These are phyloP conservation scores for Candida verbasci DNA, from an alignment of 805 yeast genomes.

Conservation along the genomic window DNA sequence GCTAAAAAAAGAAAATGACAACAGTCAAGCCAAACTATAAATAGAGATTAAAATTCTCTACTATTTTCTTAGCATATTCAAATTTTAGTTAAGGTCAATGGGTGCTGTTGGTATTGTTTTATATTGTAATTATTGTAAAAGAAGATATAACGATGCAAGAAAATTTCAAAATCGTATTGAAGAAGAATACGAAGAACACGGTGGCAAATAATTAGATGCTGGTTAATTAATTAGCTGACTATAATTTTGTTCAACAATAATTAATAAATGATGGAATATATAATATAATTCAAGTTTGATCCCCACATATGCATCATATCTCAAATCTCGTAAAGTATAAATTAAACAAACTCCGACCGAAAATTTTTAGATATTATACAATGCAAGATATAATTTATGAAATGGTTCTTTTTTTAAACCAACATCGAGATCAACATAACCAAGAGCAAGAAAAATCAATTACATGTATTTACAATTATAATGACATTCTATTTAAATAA, in stretches of 20 bases:
- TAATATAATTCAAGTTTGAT: background rate
- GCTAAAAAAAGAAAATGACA: no score
- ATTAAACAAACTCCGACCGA: background rate
- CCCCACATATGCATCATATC: background rate
- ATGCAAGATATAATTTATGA: background rate
- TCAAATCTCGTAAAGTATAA: background rate
- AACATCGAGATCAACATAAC: background rate
- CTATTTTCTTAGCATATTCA: no score
- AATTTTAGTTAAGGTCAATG: no score
- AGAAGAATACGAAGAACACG: no score
- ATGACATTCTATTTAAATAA: slow-evolving; percentile 39
- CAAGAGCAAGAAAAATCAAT: background rate
- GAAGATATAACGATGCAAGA: background rate
- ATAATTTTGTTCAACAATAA: no score
- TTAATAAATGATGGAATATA: no score
- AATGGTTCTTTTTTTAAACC: background rate
- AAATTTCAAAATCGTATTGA: background rate
- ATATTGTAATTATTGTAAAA: slow-evolving; percentile 1
- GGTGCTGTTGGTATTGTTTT: background rate
- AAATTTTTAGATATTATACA: background rate
- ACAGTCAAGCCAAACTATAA: no score
- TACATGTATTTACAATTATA: background rate
- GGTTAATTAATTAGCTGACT: no score
- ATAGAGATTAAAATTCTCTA: no score
- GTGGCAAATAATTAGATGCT: no score